Percentiles rank a stretch among this genome's conserved stretches.
Evolutionary conservation across 2,329 filamentous ascomycete genomes (phyloP).

Genomic region (Cryphonectria parasitica): DNA sequence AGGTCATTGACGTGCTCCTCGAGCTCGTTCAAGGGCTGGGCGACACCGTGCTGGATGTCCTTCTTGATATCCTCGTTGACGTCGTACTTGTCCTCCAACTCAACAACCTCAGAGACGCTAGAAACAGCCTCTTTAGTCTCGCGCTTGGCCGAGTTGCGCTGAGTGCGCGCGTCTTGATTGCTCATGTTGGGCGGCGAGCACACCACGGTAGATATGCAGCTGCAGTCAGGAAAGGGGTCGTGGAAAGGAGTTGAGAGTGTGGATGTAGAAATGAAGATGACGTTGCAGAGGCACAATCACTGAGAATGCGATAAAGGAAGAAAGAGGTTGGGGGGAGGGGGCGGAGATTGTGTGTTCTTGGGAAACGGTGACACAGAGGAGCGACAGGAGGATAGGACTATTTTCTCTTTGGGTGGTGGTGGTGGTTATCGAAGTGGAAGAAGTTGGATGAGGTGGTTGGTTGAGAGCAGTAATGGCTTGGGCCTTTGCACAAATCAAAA

Average conservation of each 20-base stretch:
- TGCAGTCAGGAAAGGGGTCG: background rate
- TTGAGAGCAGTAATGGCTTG: background rate
- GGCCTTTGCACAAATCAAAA: background rate
- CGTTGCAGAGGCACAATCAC: background rate
- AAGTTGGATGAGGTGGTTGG: conserved; percentile 2
- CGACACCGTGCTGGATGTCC: conserved; percentile 31
- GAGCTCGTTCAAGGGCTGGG: conserved; percentile 43
- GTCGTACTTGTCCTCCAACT: conserved; percentile 24
- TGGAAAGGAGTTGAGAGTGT: background rate
- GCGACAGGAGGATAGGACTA: background rate
- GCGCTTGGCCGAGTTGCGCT: conserved; percentile 1
- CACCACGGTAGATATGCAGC: background rate
- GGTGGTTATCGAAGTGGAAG: conserved; percentile 2
- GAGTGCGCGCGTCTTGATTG: background rate
- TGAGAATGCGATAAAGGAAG: background rate
- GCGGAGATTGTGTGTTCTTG: background rate
- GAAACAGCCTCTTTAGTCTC: conserved; percentile 17
- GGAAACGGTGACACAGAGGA: background rate
- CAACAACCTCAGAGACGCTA: conserved; percentile 25
- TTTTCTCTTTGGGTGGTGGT: background rate
- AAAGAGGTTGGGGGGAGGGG: no score
- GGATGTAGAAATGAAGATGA: background rate
- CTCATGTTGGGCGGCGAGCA: conserved; percentile 7
- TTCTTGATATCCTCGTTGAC: conserved; percentile 24
- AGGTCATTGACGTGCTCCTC: conserved; percentile 57